A percentile compares a stretch with the other conserved stretches of the same genome.
phyloP scores from a whole-genome alignment of 2,329 filamentous ascomycete species.

The Alternaria incomplexa region DNA sequence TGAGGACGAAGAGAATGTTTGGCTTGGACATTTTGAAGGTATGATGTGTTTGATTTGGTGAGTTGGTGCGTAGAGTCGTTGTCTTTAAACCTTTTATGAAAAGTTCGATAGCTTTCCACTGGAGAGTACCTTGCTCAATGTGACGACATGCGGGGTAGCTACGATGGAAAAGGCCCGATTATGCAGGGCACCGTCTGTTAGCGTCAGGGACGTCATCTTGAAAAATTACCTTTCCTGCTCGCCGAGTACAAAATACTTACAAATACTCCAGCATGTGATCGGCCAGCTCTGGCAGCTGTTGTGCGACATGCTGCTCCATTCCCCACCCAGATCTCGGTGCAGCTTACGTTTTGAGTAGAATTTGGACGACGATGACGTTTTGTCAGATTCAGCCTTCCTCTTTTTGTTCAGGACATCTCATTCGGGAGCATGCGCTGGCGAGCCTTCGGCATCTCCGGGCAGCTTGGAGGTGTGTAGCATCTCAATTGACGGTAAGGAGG shows the following conservation, averaged over 20 bases:
- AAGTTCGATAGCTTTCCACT: background rate
- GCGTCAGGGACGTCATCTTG: background rate
- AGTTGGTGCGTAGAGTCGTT: background rate
- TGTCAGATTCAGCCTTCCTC: background rate
- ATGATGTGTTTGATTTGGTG: background rate
- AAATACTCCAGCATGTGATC: background rate
- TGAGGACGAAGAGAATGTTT: constrained; percentile 74
- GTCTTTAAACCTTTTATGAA: background rate
- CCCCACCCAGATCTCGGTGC: background rate
- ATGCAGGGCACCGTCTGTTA: background rate
- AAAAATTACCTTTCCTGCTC: background rate
- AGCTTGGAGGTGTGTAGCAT: background rate
- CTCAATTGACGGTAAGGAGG: background rate
- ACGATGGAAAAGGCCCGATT: constrained; percentile 6
- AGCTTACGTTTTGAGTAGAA: background rate
- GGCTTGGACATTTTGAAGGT: constrained; percentile 36
- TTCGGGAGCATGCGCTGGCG: background rate
- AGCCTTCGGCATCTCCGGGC: background rate
- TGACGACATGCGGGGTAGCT: constrained; percentile 13
- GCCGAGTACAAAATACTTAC: background rate
- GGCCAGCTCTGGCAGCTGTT: background rate
- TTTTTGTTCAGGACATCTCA: background rate
- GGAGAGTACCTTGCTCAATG: background rate
- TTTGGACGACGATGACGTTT: background rate
- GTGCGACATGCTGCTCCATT: background rate